phyloP scores from a whole-genome alignment of 768 basidiomycete genomes.

The Pisolithus microcarpus region DNA sequence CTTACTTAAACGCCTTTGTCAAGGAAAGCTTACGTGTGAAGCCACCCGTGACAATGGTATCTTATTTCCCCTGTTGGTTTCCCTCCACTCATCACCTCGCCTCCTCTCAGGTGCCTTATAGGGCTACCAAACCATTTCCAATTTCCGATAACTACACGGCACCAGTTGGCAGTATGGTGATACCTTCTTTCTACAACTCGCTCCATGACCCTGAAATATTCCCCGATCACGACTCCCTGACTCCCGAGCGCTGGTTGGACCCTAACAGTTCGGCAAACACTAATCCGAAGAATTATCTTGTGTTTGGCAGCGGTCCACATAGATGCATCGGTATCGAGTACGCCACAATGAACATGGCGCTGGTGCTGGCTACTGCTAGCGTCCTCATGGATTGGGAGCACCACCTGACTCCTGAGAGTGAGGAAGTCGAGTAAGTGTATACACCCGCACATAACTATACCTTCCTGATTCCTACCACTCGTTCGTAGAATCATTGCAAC shows the following conservation, averaged over 20 bases:
- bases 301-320: conserved; percentile 92
- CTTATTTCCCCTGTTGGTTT: background rate
- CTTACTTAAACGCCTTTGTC: conserved; percentile 85
- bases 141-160: conserved; percentile 89
- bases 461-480: background rate
- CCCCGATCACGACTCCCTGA: conserved; percentile 75
- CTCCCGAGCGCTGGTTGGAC: conserved; percentile 92
- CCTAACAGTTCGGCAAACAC: conserved; percentile 66
- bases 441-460: background rate
- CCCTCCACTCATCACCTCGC: conserved; percentile 7
- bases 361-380: conserved; percentile 78
- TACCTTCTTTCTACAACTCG: conserved; percentile 89
- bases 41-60: conserved; percentile 95
- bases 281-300: conserved; percentile 92
- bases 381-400: conserved; percentile 84
- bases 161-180: conserved; percentile 87
- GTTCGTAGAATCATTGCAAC: conserved; percentile 81
- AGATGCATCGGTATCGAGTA: conserved; percentile 91
- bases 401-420: conserved; percentile 66
- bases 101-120: conserved; percentile 81
- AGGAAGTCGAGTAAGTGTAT: conserved; percentile 69
- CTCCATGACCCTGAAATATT: conserved; percentile 85
- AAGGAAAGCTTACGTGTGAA: conserved; percentile 89
- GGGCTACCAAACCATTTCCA: conserved; percentile 82
- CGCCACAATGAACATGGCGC: conserved; percentile 82